Evolutionary conservation across 805 yeast genomes (phyloP).

Genomic region (Middelhovenomyces tepae): DNA sequence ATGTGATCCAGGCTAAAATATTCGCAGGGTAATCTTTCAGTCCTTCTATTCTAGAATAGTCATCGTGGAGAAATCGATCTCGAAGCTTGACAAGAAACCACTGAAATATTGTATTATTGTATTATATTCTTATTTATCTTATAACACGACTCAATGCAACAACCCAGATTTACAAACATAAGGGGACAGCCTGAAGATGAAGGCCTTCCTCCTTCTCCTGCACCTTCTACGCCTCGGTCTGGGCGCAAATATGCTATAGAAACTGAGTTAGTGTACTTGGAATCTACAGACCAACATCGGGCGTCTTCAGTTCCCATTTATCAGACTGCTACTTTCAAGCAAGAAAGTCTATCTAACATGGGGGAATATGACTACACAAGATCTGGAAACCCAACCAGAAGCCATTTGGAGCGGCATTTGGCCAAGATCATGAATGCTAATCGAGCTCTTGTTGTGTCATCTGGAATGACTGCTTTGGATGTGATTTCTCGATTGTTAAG

Average conservation of each 20-base stretch:
- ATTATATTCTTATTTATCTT: no score
- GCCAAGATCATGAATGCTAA: conserved; percentile 72
- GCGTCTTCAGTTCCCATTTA: conserved; percentile 84
- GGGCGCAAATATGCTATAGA: conserved; percentile 43
- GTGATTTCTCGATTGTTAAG: conserved; percentile 62
- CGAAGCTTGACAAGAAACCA: no score
- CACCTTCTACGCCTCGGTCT: conserved; percentile 27
- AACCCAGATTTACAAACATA: no score
- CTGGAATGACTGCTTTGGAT: conserved; percentile 92
- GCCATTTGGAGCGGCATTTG: conserved; percentile 67
- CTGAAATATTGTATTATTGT: no score
- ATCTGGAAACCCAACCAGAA: conserved; percentile 90
- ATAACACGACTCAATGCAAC: no score
- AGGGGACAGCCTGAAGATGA: conserved; percentile 2
- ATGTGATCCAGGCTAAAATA: no score
- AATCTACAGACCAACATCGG: conserved; percentile 59
- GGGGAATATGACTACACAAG: conserved; percentile 83
- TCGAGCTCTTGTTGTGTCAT: conserved; percentile 70
- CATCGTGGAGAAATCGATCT: no score
- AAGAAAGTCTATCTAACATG: conserved; percentile 58
- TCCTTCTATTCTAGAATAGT: no score
- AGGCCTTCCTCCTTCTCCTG: conserved; percentile 28
- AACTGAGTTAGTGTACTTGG: conserved; percentile 59
- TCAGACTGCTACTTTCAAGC: conserved; percentile 93
- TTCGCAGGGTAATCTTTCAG: no score